Evolutionary conservation across 768 basidiomycete genomes (phyloP).

Genomic region (Trametes cinnabarina): DNA sequence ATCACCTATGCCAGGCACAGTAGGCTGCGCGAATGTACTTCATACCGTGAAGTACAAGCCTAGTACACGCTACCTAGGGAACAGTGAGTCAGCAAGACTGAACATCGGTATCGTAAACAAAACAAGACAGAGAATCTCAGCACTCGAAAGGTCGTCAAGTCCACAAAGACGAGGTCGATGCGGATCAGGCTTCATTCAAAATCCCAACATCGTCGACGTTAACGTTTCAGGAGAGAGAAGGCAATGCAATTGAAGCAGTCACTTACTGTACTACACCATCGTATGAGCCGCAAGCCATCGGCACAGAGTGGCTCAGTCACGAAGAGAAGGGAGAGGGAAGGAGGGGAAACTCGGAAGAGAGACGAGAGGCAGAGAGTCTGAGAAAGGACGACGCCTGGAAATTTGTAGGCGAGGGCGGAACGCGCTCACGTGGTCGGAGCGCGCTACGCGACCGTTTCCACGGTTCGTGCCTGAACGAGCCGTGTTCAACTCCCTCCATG

Average conservation of each 20-base stretch:
- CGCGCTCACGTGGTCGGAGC: conserved; percentile 13
- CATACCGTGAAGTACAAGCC: too few relatives aligned
- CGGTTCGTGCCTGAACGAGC: conserved; percentile 6
- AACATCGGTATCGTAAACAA: too few relatives aligned
- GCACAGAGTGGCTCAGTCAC: too few relatives aligned
- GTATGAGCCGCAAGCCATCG: too few relatives aligned
- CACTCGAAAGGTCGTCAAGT: background rate
- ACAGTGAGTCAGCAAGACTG: background rate
- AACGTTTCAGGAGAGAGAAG: background rate
- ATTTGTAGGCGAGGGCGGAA: conserved; percentile 5
- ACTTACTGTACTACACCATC: background rate
- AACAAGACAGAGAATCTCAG: background rate
- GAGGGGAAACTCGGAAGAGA: background rate
- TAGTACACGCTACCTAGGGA: too few relatives aligned
- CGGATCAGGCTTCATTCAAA: conserved; percentile 2
- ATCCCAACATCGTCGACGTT: background rate
- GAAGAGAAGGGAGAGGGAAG: too few relatives aligned
- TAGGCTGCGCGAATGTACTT: too few relatives aligned
- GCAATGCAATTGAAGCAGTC: background rate
- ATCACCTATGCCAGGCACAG: too few relatives aligned
- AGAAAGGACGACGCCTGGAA: background rate
- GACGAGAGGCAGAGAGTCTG: background rate
- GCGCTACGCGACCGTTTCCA: conserved; percentile 20
- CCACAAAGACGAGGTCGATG: background rate
- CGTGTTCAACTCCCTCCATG: background rate